Base-by-base conservation (phyloP, 108 stramenopile species). In the Cyclotella baltica region DNA sequence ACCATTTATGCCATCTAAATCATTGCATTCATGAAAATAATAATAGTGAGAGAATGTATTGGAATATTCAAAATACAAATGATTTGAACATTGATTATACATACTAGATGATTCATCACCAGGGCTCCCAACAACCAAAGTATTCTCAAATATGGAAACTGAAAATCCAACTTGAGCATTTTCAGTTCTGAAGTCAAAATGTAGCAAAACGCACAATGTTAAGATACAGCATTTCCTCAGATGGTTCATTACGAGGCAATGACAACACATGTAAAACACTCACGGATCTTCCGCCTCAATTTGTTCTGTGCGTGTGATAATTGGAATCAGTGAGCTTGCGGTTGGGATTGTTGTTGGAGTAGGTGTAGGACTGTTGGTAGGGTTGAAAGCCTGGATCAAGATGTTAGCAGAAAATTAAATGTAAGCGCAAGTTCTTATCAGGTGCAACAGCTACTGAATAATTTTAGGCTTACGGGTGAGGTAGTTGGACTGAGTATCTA, bases 71-170 rank as follows among this genome's bases (percentile, higher is more conserved):
- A n/a, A n/a, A n/a, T n/a, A n/a, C n/a, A 25, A 57, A 57, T 11
- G 18, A 28, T 15, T n/a, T 5, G 1, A 25, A 3, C 6, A 13
- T 25, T 57, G 27, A 1, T 27, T 27, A 15, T 28, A 57, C 63
- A 27, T 43, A 64, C 63, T 38, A 27, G 63, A 64, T 27, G 63
- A 64, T 38, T 64, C 38, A 11, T 19, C 63, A 4, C 63, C 63
- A 40, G 63, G 63, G 38, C 38, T 43, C 4, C 63, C 63, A 43
- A 64, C 63, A 38, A 43, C 63, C 40, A 64, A 22, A 15, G 37
- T 64, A 38, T 43, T 64, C 6, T 43, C 43, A n/a, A 15, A 64
- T 43, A 64, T 43, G 20, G 63, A 40, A 64, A 43, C 38, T 27
- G 63, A 64, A 2, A 4, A 30, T 20, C 63, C 63, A 43, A 64